Evolutionary conservation across 208 protist genomes (phyloP).

Genomic region (Leishmania guyanensis): DNA sequence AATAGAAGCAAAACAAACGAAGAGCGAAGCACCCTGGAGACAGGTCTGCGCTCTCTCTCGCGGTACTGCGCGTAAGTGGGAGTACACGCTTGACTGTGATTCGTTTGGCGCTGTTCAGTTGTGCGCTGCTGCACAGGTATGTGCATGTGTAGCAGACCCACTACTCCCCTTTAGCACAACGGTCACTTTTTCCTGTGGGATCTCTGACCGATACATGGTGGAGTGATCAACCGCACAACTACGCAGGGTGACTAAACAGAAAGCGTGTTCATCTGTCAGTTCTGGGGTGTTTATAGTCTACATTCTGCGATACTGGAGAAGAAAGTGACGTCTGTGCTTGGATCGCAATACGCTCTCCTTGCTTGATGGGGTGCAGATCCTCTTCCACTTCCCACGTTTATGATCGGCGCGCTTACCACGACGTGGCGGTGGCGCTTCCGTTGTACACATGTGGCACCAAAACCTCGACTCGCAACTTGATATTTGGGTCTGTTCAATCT

Average conservation of each 20-base stretch:
- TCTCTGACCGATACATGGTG: background rate
- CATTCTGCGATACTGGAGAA: background rate
- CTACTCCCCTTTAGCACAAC: background rate
- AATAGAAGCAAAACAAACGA: background rate
- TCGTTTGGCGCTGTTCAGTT: background rate
- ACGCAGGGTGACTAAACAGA: background rate
- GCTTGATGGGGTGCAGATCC: background rate
- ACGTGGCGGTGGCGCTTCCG: conserved; percentile 5
- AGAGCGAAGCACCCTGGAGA: background rate
- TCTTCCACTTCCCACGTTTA: conserved; percentile 3
- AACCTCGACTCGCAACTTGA: background rate
- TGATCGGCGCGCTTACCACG: conserved; percentile 20
- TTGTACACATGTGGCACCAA: background rate
- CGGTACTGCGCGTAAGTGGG: background rate
- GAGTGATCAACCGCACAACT: background rate
- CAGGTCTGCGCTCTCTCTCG: background rate
- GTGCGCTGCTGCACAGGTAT: background rate
- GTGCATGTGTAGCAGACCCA: no score
- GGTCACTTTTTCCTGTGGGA: background rate
- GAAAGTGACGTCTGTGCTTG: background rate
- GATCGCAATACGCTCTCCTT: background rate
- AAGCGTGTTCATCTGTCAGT: background rate
- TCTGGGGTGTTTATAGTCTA: background rate
- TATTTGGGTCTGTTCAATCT: no score
- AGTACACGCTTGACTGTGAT: background rate